Base-by-base conservation (phyloP, 306 rosid genomes). In the Gastrolobium bilobum region DNA sequence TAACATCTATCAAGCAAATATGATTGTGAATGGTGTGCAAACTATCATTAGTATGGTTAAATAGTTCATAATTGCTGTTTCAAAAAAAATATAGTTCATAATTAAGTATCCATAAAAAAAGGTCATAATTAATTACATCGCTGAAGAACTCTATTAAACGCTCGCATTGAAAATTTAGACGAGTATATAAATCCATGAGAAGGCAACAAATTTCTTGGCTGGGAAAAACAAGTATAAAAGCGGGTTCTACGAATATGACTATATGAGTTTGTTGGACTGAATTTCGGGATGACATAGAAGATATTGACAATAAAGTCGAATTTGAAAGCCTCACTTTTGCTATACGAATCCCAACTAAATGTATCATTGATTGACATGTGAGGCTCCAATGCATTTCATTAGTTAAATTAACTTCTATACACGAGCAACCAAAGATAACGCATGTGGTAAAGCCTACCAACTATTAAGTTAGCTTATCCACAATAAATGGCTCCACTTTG, bases 321-420 rank as follows among this genome's bases (percentile, higher is more conserved):
- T 71, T 76, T 51, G 51, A 9, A 6, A 15, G 57, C 60, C 35
- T 37, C 40, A 30, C 50, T 48, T 60, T 37, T 59, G 3, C 37
- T 8, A 29, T 70, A 13, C 53, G 51, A 50, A 61, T 50, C 57
- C 75, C 46, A 43, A 73, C 13, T 39, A 63, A 80, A 44, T 43
- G 68, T 53, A 20, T 37, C 48, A 75, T 67, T 67, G 29, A 75
- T 58, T 75, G 59, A 31, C 85, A 67, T 38, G 77, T 48, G 75
- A 72, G 53, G 35, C 26, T 52, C 75, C 64, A 61, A 64, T 73
- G 80, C 79, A 7, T 52, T 61, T 30, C 38, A 13, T 37, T 3
- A 2, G 5, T 75, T 66, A 52, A 20, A 40, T 52, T 75, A 20
- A 50, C 71, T 7, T 15, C n/a, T n/a, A n/a, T 61, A 37, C 9